Percentiles rank a stretch among this genome's conserved stretches.
Conservation (phyloP, 208 protist species). For the Vickermania ingenoplastis region DNA sequence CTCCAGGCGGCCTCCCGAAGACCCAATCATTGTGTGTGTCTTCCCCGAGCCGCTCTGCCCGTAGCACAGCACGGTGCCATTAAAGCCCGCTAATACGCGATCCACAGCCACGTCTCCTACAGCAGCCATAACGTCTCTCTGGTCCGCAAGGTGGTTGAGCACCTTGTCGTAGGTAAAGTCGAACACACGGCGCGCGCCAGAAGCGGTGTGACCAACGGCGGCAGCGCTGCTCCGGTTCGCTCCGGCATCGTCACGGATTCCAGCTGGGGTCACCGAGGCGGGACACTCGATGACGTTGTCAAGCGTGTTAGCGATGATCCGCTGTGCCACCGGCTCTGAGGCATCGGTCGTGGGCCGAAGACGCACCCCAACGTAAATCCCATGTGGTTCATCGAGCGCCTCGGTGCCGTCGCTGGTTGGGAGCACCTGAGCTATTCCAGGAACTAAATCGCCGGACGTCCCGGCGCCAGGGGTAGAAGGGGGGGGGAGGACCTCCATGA, state of each 20-base stretch:
- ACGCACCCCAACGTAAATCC: background rate
- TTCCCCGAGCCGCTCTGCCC: slow-evolving; percentile 90
- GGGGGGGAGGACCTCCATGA: background rate
- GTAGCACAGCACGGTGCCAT: slow-evolving; percentile 84
- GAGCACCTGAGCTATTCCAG: too few relatives aligned
- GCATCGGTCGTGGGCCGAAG: background rate
- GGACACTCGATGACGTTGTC: background rate
- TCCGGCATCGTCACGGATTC: background rate
- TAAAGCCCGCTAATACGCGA: slow-evolving; percentile 56
- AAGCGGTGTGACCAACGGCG: background rate
- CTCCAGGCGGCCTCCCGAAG: slow-evolving; percentile 18
- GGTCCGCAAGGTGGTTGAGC: slow-evolving; percentile 34
- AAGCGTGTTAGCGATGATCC: background rate
- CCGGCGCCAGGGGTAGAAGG: too few relatives aligned
- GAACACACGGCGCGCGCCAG: slow-evolving; percentile 6
- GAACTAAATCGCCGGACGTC: too few relatives aligned
- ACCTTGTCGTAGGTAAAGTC: slow-evolving; percentile 63
- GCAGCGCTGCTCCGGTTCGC: background rate
- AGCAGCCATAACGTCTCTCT: slow-evolving; percentile 56
- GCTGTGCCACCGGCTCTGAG: background rate
- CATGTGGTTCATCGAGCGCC: background rate
- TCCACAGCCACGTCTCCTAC: slow-evolving; percentile 45
- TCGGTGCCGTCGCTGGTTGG: background rate
- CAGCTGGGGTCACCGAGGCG: background rate
- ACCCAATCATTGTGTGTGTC: slow-evolving; percentile 78